Percentiles rank a stretch among this genome's conserved stretches.
Conservation (phyloP, 1,139 yeast species). For the Hyphopichia pseudoburtonii region DNA sequence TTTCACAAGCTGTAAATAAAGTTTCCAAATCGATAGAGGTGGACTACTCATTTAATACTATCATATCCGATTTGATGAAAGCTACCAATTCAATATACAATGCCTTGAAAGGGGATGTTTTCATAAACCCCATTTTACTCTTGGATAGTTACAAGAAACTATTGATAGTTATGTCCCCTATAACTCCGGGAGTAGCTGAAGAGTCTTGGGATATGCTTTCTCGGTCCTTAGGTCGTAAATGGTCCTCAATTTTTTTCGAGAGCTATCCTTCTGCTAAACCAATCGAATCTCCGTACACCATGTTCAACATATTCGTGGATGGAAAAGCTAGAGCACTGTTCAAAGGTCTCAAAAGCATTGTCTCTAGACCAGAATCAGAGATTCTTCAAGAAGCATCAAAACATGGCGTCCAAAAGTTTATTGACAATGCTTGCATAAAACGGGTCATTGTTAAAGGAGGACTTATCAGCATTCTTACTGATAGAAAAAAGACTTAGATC, state of each 20-base stretch:
- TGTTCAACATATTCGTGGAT: conserved; percentile 61
- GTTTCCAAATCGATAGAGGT: conserved; percentile 61
- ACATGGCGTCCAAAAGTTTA: conserved; percentile 10
- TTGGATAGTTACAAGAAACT: conserved; percentile 52
- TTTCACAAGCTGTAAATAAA: conserved; percentile 48
- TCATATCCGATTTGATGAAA: conserved; percentile 89
- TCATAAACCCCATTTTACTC: conserved; percentile 27
- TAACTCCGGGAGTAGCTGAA: conserved; percentile 79
- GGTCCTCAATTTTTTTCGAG: conserved; percentile 56
- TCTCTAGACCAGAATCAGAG: conserved; percentile 11
- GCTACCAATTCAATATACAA: conserved; percentile 56
- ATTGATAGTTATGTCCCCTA: conserved; percentile 63
- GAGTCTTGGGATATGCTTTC: conserved; percentile 71
- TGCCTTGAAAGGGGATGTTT: conserved; percentile 29
- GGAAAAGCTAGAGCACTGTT: conserved; percentile 64
- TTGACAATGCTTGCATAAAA: conserved; percentile 11
- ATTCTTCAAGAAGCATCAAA: conserved; percentile 10
- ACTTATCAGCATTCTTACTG: conserved; percentile 26
- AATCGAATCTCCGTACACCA: conserved; percentile 33
- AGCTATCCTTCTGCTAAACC: conserved; percentile 51
- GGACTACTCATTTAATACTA: conserved; percentile 72
- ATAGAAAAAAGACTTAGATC: conserved; percentile 6
- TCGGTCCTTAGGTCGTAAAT: conserved; percentile 22
- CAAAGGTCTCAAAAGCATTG: conserved; percentile 28
- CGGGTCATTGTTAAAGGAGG: conserved; percentile 28